These are phyloP conservation scores for Saccharum officinarum DNA, from an alignment of 176 grass and related monocot species.

Conservation along the genomic window DNA sequence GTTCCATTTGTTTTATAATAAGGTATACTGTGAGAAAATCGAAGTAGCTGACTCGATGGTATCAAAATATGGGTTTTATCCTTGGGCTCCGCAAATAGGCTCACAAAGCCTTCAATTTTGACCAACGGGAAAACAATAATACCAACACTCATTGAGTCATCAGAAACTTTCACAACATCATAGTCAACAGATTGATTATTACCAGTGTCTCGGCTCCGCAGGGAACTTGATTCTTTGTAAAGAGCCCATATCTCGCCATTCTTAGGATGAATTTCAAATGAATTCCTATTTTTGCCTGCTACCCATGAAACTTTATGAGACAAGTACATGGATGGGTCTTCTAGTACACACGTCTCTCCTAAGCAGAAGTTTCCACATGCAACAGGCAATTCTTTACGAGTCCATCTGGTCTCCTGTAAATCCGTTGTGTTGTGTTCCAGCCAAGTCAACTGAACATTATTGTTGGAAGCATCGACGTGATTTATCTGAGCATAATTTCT, in stretches of 20 bases:
- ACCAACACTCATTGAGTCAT: constrained; percentile 37
- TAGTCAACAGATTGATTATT: constrained; percentile 58
- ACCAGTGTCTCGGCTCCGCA: background rate
- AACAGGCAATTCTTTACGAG: constrained; percentile 57
- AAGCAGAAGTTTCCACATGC: constrained; percentile 68
- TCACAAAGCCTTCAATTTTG: constrained; percentile 77
- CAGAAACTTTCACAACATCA: constrained; percentile 63
- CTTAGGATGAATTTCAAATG: constrained; percentile 61
- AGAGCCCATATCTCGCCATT: constrained; percentile 83
- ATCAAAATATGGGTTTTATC: constrained; percentile 40
- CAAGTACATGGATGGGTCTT: constrained; percentile 69
- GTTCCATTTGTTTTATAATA: constrained; percentile 62
- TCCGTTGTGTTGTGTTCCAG: constrained; percentile 50
- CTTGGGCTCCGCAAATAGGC: constrained; percentile 57
- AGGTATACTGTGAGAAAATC: constrained; percentile 79
- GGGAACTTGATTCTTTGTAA: constrained; percentile 39
- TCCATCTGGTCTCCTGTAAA: constrained; percentile 52
- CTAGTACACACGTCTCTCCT: constrained; percentile 39
- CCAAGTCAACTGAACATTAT: constrained; percentile 71
- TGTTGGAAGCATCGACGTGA: constrained; percentile 37
- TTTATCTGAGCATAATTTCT: constrained; percentile 82
- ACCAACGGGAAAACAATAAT: constrained; percentile 58
- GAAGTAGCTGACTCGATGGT: constrained; percentile 52
- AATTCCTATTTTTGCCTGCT: constrained; percentile 52
- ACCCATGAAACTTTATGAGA: constrained; percentile 68